Percentiles rank a stretch among this genome's conserved stretches.
These are phyloP conservation scores for Penicillium sp. DNA, from an alignment of 2,329 filamentous ascomycete species.

Conservation along the genomic window DNA sequence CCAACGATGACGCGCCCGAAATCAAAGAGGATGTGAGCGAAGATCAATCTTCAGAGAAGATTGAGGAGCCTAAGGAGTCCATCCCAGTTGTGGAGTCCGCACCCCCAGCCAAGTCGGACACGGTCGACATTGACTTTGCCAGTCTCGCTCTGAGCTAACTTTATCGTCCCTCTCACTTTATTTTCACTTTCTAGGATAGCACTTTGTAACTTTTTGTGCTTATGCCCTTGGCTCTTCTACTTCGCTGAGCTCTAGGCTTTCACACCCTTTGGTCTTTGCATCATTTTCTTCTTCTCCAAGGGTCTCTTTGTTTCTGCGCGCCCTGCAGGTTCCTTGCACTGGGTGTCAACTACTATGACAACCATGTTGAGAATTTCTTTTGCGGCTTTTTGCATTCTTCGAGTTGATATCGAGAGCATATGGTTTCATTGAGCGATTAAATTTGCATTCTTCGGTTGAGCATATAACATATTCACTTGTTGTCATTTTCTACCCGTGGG, in stretches of 20 bases:
- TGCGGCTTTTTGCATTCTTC: conserved; percentile 8
- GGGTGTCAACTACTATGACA: neutral
- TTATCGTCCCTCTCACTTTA: neutral
- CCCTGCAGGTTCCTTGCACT: neutral
- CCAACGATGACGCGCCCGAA: conserved; percentile 53
- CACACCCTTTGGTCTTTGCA: neutral
- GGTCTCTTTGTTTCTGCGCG: neutral
- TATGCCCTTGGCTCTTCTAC: conserved; percentile 15
- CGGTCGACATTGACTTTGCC: conserved; percentile 30
- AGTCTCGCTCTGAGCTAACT: conserved; percentile 26
- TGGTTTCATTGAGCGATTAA: conserved; percentile 21
- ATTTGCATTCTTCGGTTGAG: conserved; percentile 23
- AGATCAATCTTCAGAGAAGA: conserved; percentile 3
- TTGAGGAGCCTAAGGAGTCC: conserved; percentile 8
- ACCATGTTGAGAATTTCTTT: neutral
- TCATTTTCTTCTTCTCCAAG: neutral
- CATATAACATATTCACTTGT: conserved; percentile 14
- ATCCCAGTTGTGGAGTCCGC: conserved; percentile 7
- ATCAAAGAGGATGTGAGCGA: conserved; percentile 34
- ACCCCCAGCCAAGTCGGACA: conserved; percentile 18
- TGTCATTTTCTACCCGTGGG: conserved; percentile 12
- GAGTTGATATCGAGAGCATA: conserved; percentile 15
- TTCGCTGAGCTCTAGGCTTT: conserved; percentile 1
- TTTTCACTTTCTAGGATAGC: conserved; percentile 9
- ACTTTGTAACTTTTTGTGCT: conserved; percentile 15